Conservation (phyloP, 2,329 filamentous ascomycete species). For the Nigrograna mackinnonii region DNA sequence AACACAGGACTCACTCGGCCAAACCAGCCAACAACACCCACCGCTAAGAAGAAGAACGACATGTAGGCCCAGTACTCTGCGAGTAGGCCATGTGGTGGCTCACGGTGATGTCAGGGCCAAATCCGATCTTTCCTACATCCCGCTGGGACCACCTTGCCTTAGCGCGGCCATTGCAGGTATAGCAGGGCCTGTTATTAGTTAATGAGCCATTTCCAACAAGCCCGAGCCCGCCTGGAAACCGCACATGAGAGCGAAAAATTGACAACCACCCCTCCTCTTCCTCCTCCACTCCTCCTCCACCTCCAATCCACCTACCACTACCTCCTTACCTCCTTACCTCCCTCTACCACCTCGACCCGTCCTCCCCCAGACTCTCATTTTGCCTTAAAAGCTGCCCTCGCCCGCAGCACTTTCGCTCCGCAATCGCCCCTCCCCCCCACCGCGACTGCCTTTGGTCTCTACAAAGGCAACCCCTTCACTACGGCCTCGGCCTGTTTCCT, state of each 20-base stretch:
- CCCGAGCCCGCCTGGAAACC: slow-evolving; percentile 1
- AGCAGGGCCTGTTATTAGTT: slow-evolving; percentile 12
- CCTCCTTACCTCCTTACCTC: slow-evolving; percentile 10
- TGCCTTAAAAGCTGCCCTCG: background rate
- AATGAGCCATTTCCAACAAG: slow-evolving; percentile 19
- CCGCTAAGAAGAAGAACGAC: no score
- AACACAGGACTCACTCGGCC: no score
- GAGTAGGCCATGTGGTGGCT: no score
- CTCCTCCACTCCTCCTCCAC: slow-evolving; percentile 12
- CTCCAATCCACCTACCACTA: slow-evolving; percentile 5
- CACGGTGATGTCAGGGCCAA: no score
- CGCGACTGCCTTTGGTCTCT: slow-evolving; percentile 43
- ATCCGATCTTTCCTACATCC: no score
- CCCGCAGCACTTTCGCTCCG: background rate
- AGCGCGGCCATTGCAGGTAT: no score
- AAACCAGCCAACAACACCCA: no score
- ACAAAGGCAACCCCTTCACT: slow-evolving; percentile 45
- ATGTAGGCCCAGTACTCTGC: no score
- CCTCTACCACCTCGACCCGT: slow-evolving; percentile 10
- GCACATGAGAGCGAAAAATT: slow-evolving; percentile 28
- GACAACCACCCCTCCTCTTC: slow-evolving; percentile 19
- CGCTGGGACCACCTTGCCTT: no score
- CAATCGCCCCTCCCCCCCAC: background rate
- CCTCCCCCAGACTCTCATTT: slow-evolving; percentile 3
- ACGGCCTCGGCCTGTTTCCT: slow-evolving; percentile 50